These are phyloP conservation scores for Fusarium sp. DNA, from an alignment of 2,329 filamentous ascomycete species.

Conservation along the genomic window DNA sequence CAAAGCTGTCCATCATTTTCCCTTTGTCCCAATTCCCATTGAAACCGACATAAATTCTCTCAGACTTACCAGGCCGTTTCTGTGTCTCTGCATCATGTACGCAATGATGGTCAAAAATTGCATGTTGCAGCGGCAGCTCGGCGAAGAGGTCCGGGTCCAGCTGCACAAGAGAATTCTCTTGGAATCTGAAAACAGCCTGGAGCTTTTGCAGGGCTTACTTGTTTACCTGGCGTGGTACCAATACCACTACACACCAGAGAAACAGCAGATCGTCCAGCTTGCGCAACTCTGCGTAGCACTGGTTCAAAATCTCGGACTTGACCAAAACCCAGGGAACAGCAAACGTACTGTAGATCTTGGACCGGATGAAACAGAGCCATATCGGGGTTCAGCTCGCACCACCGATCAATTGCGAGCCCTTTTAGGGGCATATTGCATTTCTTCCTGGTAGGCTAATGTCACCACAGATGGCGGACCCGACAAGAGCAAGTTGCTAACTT, in stretches of 20 bases:
- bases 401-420: not conserved
- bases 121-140: constrained; percentile 8
- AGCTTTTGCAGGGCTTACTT: constrained; percentile 8
- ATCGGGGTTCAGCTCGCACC: not conserved
- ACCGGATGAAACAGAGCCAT: constrained; percentile 3
- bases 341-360: constrained; percentile 8
- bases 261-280: constrained; percentile 12
- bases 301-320: constrained; percentile 14
- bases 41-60: not conserved
- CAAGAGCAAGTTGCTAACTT: not conserved
- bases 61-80: not conserved
- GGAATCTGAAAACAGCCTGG: constrained; percentile 5
- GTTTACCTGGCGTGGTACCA: constrained; percentile 18
- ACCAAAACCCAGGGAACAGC: constrained; percentile 10
- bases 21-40: not conserved
- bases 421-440: not conserved
- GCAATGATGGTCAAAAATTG: constrained; percentile 9
- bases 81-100: constrained; percentile 1
- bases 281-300: constrained; percentile 9
- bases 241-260: constrained; percentile 12
- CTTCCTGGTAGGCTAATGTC: not conserved
- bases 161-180: constrained; percentile 6
- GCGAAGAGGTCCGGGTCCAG: constrained; percentile 8
- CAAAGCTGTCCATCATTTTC: constrained; percentile 8
- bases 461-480: not conserved